A percentile compares a stretch with the other conserved stretches of the same genome.
Conservation (phyloP, 345 rosid genomes). For the Eucalyptus viminalis region DNA sequence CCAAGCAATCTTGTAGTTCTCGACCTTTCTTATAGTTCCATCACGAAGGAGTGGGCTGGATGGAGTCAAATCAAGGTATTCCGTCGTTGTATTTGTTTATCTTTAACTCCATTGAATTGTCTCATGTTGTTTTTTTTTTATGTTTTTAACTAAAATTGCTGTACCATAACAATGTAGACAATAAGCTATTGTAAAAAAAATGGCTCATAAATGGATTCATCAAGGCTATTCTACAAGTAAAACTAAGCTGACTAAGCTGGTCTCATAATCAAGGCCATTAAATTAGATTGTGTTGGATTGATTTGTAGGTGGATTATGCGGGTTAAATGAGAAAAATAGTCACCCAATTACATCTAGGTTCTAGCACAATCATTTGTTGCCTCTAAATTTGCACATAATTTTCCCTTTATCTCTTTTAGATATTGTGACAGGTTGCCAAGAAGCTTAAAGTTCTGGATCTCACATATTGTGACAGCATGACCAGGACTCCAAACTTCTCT, state of each 20-base stretch:
- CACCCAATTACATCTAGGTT: too few relatives aligned
- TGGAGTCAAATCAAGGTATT: neutral
- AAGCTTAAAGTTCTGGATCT: conserved; percentile 11
- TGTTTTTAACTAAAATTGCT: neutral
- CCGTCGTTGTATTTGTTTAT: neutral
- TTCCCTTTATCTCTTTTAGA: too few relatives aligned
- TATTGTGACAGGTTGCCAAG: neutral
- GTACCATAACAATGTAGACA: neutral
- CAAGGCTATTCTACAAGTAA: neutral
- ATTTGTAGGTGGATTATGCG: neutral
- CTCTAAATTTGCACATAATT: neutral
- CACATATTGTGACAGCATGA: neutral
- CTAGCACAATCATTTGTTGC: too few relatives aligned
- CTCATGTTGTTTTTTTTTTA: neutral
- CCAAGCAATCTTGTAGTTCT: neutral
- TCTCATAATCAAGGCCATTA: neutral
- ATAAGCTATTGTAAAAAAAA: neutral
- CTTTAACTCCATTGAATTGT: neutral
- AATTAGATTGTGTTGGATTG: neutral
- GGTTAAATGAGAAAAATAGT: neutral
- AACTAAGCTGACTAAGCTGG: neutral
- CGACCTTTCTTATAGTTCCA: neutral
- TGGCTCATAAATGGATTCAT: neutral
- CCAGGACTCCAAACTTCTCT: conserved; percentile 1
- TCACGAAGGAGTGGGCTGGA: neutral